phyloP scores from a whole-genome alignment of 179 eudicot genomes.

The Actinidia arguta region DNA sequence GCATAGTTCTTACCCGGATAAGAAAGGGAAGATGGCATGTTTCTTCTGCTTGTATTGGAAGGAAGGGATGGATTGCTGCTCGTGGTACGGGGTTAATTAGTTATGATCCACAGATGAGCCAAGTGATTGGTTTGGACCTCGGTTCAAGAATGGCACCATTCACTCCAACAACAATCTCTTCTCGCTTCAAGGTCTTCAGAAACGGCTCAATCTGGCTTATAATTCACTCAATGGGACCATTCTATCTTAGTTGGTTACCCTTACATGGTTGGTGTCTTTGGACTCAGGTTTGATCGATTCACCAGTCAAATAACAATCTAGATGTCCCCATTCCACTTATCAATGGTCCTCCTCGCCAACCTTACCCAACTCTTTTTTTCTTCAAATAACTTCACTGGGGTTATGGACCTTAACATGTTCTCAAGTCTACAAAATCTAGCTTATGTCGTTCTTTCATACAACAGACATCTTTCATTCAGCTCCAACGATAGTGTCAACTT shows the following conservation, averaged over 20 bases:
- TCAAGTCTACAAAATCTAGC: neutral
- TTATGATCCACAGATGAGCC: too few species aligned
- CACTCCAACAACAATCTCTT: too few species aligned
- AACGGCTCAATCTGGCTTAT: neutral
- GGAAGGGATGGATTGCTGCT: too few species aligned
- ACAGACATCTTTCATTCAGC: conserved; percentile 2
- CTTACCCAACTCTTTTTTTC: neutral
- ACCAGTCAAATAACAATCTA: neutral
- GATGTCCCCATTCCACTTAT: neutral
- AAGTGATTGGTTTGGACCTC: too few species aligned
- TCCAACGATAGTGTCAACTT: neutral
- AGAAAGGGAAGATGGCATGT: too few species aligned
- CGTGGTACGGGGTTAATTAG: too few species aligned
- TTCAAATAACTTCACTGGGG: neutral
- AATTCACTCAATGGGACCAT: neutral
- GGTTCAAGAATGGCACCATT: too few species aligned
- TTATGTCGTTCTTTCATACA: conserved; percentile 1
- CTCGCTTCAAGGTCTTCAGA: too few species aligned
- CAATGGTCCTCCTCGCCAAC: neutral
- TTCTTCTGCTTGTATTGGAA: too few species aligned
- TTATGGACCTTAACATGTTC: neutral
- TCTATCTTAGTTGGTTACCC: neutral
- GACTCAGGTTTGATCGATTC: neutral
- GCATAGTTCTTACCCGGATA: too few species aligned
- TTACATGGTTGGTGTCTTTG: neutral